phyloP scores from a whole-genome alignment of 345 rosid species.

The Gossypium longicalyx region DNA sequence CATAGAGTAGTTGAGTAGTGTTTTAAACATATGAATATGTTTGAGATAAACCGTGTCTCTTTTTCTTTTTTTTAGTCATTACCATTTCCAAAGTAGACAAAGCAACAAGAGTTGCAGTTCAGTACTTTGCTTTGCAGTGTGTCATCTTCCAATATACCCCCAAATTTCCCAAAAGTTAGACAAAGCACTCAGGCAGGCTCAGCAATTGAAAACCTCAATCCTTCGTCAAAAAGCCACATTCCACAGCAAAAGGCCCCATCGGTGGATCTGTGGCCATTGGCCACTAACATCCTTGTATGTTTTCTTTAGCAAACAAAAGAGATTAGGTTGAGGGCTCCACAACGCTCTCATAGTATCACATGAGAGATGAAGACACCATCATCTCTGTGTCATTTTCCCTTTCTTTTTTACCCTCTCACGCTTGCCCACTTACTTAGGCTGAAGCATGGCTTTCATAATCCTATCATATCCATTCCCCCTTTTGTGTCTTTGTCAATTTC shows the following conservation, averaged over 20 bases:
- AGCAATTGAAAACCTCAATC: neutral
- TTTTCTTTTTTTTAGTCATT: neutral
- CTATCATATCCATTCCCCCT: neutral
- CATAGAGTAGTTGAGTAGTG: neutral
- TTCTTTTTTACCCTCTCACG: neutral
- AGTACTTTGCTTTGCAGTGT: constrained; percentile 3
- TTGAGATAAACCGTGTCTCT: constrained; percentile 12
- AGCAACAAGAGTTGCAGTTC: constrained; percentile 9
- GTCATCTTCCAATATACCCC: constrained; percentile 5
- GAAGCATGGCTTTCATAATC: constrained; percentile 2
- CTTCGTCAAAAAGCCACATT: neutral
- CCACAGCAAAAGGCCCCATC: neutral
- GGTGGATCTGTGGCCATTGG: constrained; percentile 4
- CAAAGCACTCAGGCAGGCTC: neutral
- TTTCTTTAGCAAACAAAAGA: constrained; percentile 3
- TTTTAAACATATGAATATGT: neutral
- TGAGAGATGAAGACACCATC: constrained; percentile 12
- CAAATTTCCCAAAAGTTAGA: neutral
- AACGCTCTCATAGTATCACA: neutral
- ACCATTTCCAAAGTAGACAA: constrained; percentile 12
- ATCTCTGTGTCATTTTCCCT: constrained; percentile 29
- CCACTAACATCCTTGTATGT: neutral
- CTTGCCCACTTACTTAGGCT: constrained; percentile 17
- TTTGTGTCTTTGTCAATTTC: constrained; percentile 17
- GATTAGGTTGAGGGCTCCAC: neutral